Base-by-base conservation (phyloP, 257 asterid genomes). In the Petunia axillaris region DNA sequence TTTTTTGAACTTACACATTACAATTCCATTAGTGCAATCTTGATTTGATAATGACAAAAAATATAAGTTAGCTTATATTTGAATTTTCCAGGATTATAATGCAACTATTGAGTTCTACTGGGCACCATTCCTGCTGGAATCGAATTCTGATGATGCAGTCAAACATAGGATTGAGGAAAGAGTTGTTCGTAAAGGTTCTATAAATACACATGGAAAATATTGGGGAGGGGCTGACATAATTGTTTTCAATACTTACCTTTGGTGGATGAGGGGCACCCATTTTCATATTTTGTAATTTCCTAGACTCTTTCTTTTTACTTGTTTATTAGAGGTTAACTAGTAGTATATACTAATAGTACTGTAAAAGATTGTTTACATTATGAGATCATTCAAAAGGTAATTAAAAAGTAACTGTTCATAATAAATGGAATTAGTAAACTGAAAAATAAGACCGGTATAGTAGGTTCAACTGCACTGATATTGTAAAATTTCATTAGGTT, bases 101-200 rank as follows among this genome's bases (percentile, higher is more conserved):
- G 97, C 93, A 0, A 89, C 89, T 4, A 85, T 95, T 8, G 97
- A 90, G 81, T 95, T 85, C 83, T 91, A 93, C 16, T 95, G 98
- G 98, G 94, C 94, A 2, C 98, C 98, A 9, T 90, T 91, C 80
- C 88, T 95, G 6, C 83, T 93, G 13, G 97, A 93, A 81, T 92
- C 98, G 11, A 94, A 94, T 79, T 81, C 98, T 0, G 98, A 94
- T 16, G 92, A 93, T 79, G 91, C 96, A 0, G 58, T 54, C 1
- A 62, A 84, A 44, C 98, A 93, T 76, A 83, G 93, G 16, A 78
- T 83, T 2, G 44, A 68, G 1, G 87, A 89, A 8, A 84, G 95
- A 82, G 76, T 89, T 6, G 89, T 95, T 8, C 83, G 90, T 2
- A 89, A 91, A 76, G 92, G 91, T 0, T 86, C 98, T 1, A 89